A percentile compares a stretch with the other conserved stretches of the same genome.
Conservation (phyloP, 2,329 filamentous ascomycete genomes). For the Fusarium musae region DNA sequence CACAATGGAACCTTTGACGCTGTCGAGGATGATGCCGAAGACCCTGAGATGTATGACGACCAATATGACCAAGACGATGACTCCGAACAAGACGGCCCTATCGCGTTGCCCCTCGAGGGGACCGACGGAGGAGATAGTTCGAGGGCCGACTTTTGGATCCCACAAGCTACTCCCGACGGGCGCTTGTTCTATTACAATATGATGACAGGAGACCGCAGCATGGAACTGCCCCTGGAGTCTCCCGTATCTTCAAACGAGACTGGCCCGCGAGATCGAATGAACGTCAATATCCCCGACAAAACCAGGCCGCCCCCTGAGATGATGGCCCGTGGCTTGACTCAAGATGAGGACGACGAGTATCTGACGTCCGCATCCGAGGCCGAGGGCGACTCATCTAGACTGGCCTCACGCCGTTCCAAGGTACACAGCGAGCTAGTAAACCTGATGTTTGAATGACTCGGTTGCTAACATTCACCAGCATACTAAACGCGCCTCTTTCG, state of each 20-base stretch:
- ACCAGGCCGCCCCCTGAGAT: constrained; percentile 90
- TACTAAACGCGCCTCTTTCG: constrained; percentile 73
- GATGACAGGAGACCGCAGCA: constrained; percentile 92
- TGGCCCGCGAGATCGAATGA: constrained; percentile 88
- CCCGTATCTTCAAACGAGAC: constrained; percentile 82
- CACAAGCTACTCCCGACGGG: constrained; percentile 93
- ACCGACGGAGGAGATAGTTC: constrained; percentile 73
- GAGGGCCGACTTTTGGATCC: constrained; percentile 97
- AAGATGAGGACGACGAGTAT: constrained; percentile 92
- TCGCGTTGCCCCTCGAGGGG: constrained; percentile 75
- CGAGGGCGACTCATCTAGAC: constrained; percentile 78
- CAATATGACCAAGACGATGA: constrained; percentile 75
- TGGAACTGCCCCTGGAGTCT: constrained; percentile 93
- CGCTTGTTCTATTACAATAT: constrained; percentile 98
- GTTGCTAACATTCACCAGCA: constrained; percentile 53
- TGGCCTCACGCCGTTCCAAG: constrained; percentile 74
- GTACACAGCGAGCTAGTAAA: constrained; percentile 57
- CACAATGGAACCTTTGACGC: constrained; percentile 66
- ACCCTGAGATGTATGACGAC: constrained; percentile 73
- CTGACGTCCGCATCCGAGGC: constrained; percentile 84
- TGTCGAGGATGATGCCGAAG: constrained; percentile 71
- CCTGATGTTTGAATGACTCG: background rate
- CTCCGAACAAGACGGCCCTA: constrained; percentile 68
- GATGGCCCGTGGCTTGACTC: constrained; percentile 83
- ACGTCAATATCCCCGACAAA: constrained; percentile 88